Evolutionary conservation across 176 grass and related monocot species (phyloP).

Genomic region (Carex littledalei): DNA sequence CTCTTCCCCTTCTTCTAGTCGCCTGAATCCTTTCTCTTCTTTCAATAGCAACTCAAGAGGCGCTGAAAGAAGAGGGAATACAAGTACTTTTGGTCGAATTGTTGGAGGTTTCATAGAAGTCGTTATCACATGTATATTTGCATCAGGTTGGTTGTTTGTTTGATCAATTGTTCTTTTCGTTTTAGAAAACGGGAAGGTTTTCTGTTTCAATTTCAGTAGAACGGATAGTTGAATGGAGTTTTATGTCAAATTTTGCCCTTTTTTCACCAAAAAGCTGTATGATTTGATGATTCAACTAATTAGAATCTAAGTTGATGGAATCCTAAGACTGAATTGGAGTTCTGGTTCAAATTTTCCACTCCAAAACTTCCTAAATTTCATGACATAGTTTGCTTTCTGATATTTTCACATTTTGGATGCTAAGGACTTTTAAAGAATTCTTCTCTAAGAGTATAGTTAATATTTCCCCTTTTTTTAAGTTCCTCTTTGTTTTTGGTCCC

Average conservation of each 20-base stretch:
- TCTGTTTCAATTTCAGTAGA: background rate
- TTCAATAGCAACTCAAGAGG: slow-evolving; percentile 8
- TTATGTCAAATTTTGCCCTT: background rate
- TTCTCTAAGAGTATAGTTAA: background rate
- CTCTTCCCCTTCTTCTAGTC: background rate
- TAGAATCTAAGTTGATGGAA: background rate
- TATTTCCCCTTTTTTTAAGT: background rate
- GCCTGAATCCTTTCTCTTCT: slow-evolving; percentile 11
- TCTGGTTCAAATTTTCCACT: background rate
- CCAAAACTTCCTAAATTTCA: background rate
- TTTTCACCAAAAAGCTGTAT: background rate
- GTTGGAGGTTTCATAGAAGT: slow-evolving; percentile 52
- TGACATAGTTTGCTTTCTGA: background rate
- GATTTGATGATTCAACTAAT: background rate
- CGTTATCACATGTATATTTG: slow-evolving; percentile 83
- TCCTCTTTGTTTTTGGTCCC: background rate
- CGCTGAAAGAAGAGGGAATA: background rate
- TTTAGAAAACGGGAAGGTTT: background rate
- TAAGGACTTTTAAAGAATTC: background rate
- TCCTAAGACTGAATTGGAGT: background rate
- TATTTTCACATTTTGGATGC: background rate
- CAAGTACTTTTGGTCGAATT: slow-evolving; percentile 33
- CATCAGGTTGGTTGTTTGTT: slow-evolving; percentile 41
- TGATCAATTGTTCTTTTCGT: background rate
- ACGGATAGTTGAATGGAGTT: background rate